Conservation (phyloP, 169 alveolate species). For the Condylostoma magnum region DNA sequence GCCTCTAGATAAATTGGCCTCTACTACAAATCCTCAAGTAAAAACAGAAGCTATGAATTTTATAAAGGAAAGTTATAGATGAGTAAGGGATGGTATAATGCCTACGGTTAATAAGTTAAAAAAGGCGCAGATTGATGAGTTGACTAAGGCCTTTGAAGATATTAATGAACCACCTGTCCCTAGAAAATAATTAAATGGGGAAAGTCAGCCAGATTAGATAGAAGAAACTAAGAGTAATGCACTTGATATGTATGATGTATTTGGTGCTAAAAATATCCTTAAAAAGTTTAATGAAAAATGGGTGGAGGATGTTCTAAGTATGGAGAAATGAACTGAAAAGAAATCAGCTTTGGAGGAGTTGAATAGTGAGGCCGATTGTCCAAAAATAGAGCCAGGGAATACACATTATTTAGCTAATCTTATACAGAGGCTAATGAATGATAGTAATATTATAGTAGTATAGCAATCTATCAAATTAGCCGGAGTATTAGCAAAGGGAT, state of each 20-base stretch:
- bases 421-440: conserved; percentile 38
- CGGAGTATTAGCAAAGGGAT: conserved; percentile 25
- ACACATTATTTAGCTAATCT: conserved; percentile 10
- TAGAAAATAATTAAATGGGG: conserved; percentile 52
- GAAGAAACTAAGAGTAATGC: conserved; percentile 30
- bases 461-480: conserved; percentile 19
- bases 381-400: conserved; percentile 31
- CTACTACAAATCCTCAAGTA: conserved; percentile 36
- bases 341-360: conserved; percentile 53
- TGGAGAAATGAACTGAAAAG: conserved; percentile 71
- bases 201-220: conserved; percentile 43
- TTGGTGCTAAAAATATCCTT: conserved; percentile 45
- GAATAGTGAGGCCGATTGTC: conserved; percentile 34
- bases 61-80: conserved; percentile 57
- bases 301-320: conserved; percentile 53
- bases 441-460: conserved; percentile 37
- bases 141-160: conserved; percentile 40
- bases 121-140: conserved; percentile 48
- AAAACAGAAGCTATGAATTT: conserved; percentile 54
- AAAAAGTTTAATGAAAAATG: conserved; percentile 47
- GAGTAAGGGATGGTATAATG: conserved; percentile 56
- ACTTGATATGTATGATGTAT: conserved; percentile 47
- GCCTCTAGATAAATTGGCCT: conserved; percentile 38
- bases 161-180: conserved; percentile 53
- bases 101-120: conserved; percentile 45